Evolutionary conservation across 2,329 filamentous ascomycete species (phyloP).

Genomic region (Hansfordia pulvinata): DNA sequence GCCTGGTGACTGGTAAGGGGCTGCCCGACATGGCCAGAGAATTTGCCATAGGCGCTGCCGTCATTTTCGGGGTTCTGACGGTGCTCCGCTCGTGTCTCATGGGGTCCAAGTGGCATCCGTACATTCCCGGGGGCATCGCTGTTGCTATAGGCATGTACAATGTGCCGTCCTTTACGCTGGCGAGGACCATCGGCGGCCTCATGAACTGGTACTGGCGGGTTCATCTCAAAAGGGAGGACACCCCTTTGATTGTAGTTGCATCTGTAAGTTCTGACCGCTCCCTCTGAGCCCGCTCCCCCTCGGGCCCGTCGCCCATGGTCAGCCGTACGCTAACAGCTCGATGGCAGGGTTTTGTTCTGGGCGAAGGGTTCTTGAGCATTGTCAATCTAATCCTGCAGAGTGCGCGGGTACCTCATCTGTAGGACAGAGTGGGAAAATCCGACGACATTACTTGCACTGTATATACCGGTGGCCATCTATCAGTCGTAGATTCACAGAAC

Average conservation of each 20-base stretch:
- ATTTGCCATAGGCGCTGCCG: slow-evolving; percentile 63
- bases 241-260: slow-evolving; percentile 79
- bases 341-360: slow-evolving; percentile 66
- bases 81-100: slow-evolving; percentile 47
- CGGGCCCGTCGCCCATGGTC: too few species aligned
- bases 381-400: slow-evolving; percentile 76
- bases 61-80: slow-evolving; percentile 61
- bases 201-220: slow-evolving; percentile 65
- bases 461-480: too few species aligned
- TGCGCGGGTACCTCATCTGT: slow-evolving; percentile 60
- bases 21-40: slow-evolving; percentile 72
- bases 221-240: slow-evolving; percentile 40
- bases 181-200: slow-evolving; percentile 67
- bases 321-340: slow-evolving; percentile 3
- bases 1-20: slow-evolving; percentile 82
- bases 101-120: slow-evolving; percentile 53
- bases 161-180: slow-evolving; percentile 87
- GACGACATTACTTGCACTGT: too few species aligned
- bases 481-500: too few species aligned
- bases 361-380: slow-evolving; percentile 86
- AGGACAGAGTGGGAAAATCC: too few species aligned
- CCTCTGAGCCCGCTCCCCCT: background rate
- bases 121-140: slow-evolving; percentile 83
- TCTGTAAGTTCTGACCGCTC: slow-evolving; percentile 29
- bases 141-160: slow-evolving; percentile 98